Evolutionary conservation across 768 basidiomycete species (phyloP).

Genomic region (Xerocomus potaroensis): DNA sequence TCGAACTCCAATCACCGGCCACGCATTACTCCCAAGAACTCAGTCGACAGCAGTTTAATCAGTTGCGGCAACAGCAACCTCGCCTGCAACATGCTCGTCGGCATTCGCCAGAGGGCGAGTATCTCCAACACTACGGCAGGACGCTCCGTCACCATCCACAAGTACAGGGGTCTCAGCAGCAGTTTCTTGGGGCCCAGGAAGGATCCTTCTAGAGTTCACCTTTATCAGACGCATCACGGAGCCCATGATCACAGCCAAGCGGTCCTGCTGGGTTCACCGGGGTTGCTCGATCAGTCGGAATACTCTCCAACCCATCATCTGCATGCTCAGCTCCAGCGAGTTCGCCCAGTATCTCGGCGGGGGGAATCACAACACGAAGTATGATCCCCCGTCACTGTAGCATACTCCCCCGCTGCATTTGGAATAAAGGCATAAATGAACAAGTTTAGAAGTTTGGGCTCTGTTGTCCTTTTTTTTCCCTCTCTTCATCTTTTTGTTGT

Average conservation of each 20-base stretch:
- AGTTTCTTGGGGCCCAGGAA: constrained; percentile 23
- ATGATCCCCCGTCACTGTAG: too few species aligned
- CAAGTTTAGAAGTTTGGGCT: too few species aligned
- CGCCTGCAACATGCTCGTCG: constrained; percentile 32
- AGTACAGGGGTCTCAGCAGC: constrained; percentile 27
- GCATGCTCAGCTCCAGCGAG: constrained; percentile 32
- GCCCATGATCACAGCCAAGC: too few species aligned
- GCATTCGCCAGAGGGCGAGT: constrained; percentile 34
- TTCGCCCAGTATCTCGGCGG: constrained; percentile 34
- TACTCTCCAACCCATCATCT: constrained; percentile 30
- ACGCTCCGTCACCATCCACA: constrained; percentile 28
- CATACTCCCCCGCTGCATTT: too few species aligned
- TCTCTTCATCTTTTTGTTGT: too few species aligned
- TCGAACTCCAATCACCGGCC: constrained; percentile 31
- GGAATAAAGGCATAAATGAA: too few species aligned
- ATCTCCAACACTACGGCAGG: constrained; percentile 37
- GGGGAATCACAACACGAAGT: constrained; percentile 42
- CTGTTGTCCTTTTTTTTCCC: too few species aligned
- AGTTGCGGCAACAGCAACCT: constrained; percentile 35
- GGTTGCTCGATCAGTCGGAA: constrained; percentile 30
- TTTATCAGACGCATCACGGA: constrained; percentile 34
- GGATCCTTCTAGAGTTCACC: constrained; percentile 30
- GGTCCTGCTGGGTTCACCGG: too few species aligned
- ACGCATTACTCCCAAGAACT: constrained; percentile 47
- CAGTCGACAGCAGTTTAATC: constrained; percentile 40